Conservation (phyloP, 2,329 filamentous ascomycete species). For the Phaeosphaeriaceae sp. region DNA sequence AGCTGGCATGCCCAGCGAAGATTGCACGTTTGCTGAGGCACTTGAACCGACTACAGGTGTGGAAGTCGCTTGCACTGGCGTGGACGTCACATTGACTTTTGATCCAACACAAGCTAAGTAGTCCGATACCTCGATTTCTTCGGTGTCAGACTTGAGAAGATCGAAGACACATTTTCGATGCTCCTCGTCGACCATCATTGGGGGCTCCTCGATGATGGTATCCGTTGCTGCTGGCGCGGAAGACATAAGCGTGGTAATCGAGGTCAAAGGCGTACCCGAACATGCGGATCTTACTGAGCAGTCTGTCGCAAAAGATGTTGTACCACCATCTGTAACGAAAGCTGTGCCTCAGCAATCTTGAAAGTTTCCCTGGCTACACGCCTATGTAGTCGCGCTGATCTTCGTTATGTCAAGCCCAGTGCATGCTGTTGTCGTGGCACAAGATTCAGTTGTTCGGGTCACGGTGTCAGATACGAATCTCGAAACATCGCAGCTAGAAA, state of each 20-base stretch:
- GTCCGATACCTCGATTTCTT: no score
- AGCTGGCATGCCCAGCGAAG: no score
- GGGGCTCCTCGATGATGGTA: no score
- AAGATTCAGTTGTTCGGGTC: background rate
- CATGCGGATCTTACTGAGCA: conserved; percentile 4
- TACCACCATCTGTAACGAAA: background rate
- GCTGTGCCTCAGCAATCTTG: background rate
- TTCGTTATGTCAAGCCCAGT: background rate
- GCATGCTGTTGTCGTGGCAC: background rate
- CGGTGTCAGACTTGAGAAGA: no score
- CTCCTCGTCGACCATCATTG: no score
- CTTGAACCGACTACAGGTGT: no score
- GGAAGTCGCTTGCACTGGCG: no score
- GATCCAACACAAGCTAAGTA: no score
- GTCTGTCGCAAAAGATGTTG: background rate
- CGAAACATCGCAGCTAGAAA: background rate
- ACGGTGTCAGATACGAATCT: background rate
- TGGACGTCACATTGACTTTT: no score
- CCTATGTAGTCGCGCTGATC: background rate
- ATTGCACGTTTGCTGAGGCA: no score
- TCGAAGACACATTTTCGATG: no score
- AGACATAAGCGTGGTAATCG: background rate
- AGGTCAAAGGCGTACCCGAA: conserved; percentile 1
- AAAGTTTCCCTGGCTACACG: background rate
- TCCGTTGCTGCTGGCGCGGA: background rate